Evolutionary conservation across 2,329 filamentous ascomycete genomes (phyloP).

Genomic region (Fusarium beomiforme): DNA sequence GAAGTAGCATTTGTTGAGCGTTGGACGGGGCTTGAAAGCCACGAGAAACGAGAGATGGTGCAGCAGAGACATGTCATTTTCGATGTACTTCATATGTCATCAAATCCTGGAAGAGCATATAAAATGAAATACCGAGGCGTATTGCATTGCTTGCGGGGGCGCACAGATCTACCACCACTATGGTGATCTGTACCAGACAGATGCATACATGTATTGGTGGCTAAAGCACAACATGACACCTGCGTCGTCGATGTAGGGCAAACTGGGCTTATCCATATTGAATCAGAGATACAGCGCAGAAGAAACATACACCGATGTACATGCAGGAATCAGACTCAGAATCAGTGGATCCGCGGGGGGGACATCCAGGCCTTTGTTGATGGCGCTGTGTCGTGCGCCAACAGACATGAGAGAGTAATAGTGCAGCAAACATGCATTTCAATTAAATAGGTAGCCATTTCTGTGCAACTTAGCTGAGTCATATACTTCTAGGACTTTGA

Average conservation of each 20-base stretch:
- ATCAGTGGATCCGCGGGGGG: constrained; percentile 24
- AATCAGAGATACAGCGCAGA: constrained; percentile 38
- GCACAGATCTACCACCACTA: constrained; percentile 12
- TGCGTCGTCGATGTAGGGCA: constrained; percentile 37
- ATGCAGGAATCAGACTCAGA: constrained; percentile 30
- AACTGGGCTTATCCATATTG: constrained; percentile 24
- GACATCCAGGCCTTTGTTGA: constrained; percentile 6
- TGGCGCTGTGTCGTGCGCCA: constrained; percentile 36
- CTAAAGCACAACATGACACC: constrained; percentile 36
- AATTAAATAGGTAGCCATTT: constrained; percentile 1
- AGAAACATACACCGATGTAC: constrained; percentile 19
- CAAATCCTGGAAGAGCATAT: neutral
- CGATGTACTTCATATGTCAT: neutral
- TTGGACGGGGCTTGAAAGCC: neutral
- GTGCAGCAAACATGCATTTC: constrained; percentile 35
- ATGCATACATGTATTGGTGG: constrained; percentile 5
- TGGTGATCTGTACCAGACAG: constrained; percentile 9
- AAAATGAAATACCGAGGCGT: neutral
- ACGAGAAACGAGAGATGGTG: constrained; percentile 21
- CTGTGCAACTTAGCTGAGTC: neutral
- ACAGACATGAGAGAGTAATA: constrained; percentile 31
- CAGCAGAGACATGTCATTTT: constrained; percentile 3
- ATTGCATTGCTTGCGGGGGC: constrained; percentile 2
- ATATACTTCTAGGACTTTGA: neutral
- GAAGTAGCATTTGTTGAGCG: constrained; percentile 4